Conservation (phyloP, 805 yeast species). For the Yamadazyma phyllophila region DNA sequence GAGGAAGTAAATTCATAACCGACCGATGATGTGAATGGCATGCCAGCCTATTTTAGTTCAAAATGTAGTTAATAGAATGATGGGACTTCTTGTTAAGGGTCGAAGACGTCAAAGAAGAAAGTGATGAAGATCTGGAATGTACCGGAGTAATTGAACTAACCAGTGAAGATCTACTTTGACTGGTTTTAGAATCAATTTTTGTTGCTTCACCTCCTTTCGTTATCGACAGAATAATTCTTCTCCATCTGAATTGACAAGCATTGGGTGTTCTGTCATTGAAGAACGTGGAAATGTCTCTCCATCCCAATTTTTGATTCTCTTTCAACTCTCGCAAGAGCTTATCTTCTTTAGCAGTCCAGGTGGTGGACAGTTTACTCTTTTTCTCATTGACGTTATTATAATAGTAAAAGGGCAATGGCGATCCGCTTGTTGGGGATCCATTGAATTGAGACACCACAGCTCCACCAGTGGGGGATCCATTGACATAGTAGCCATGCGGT, state of each 20-base stretch:
- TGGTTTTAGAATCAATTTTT: not conserved
- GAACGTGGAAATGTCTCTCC: slow-evolving; percentile 83
- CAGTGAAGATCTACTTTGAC: slow-evolving; percentile 6
- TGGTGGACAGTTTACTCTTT: slow-evolving; percentile 32
- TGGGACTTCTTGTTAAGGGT: slow-evolving; percentile 20
- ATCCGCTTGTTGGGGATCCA: not conserved
- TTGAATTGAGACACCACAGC: slow-evolving; percentile 1
- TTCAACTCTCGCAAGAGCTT: slow-evolving; percentile 68
- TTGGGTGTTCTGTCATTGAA: slow-evolving; percentile 81
- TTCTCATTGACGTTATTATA: slow-evolving; percentile 18
- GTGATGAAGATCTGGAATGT: slow-evolving; percentile 7
- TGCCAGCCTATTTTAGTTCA: slow-evolving; percentile 16
- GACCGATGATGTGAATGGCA: not conserved
- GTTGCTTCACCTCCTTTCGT: not conserved
- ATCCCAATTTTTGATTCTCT: slow-evolving; percentile 80
- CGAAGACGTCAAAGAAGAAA: slow-evolving; percentile 6
- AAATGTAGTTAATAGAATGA: slow-evolving; percentile 28
- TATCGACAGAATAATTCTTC: slow-evolving; percentile 46
- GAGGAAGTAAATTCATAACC: not conserved
- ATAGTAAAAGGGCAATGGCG: slow-evolving; percentile 13
- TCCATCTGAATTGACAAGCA: slow-evolving; percentile 89
- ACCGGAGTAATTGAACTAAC: slow-evolving; percentile 1
- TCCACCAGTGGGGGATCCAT: not conserved
- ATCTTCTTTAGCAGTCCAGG: slow-evolving; percentile 84
- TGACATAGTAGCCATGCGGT: not conserved